Evolutionary conservation across 148 eudicot genomes (phyloP), one percentile per base, ranked within the genome.

Genomic region (Silene conica): DNA sequence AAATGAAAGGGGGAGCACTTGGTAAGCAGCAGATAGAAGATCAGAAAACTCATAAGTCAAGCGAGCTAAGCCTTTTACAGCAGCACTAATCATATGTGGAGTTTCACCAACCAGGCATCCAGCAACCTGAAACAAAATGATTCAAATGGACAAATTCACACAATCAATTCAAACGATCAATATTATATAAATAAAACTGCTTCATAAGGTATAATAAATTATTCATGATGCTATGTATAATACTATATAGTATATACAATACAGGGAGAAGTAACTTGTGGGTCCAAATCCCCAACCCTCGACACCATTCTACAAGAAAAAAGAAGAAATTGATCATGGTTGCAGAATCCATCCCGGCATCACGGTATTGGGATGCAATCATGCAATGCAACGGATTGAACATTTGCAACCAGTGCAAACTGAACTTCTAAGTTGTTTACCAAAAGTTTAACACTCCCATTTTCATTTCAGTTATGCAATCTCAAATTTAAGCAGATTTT

Each of bases 1-100:
- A 78, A 89, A 84, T 31, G 97, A 80, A 15, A 87, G 89, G 28
- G 99, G 96, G 31, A 96, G 92, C 80, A 96, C 76, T 73, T 68
- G 82, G 74, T 85, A 90, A 78, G 92, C 92, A 82, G 80, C 85
- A 73, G 92, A 89, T 72, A 96, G 71, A 73, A 92, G 91, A 79
- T 92, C 99, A 54, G 92, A 86, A 78, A 92, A 92, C 81, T 96
- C 99, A 81, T 92, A 90, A 66, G 97, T 89, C 88, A 96, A 83
- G 21, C 99, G 99, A 85, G 99, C 99, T 78, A 96, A 86, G 72
- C 97, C 99, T 71, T 87, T 96, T 72, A 96, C 89, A 45, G 97
- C 90, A 22, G 97, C 99, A 83, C 99, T 96, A 74, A 92, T 89
- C 94, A 92, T 90, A 74, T 96, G 97, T 71, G 99, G 92, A 69